Conservation (phyloP, 2,329 filamentous ascomycete species). For the Diaporthe batatas region DNA sequence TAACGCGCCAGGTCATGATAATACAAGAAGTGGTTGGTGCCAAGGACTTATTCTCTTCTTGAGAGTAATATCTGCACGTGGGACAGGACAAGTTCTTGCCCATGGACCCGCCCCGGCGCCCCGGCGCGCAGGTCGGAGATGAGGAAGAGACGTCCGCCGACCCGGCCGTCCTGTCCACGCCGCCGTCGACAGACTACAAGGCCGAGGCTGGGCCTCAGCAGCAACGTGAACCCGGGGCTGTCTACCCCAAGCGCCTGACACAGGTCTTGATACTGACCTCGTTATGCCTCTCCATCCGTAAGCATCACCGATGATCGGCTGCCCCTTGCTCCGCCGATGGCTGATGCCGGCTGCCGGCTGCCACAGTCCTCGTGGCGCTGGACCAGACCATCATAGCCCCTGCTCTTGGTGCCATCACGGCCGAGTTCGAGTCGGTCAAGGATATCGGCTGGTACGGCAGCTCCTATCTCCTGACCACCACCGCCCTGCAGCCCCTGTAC, state of each 20-base stretch:
- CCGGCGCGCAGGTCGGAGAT: not conserved
- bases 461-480: conserved; percentile 62
- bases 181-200: not conserved
- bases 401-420: conserved; percentile 65
- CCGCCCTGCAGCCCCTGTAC: conserved; percentile 64
- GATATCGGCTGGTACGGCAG: conserved; percentile 68
- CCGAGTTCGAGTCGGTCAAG: conserved; percentile 57
- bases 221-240: conserved; percentile 41
- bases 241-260: conserved; percentile 57
- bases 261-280: conserved; percentile 58
- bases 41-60: no score
- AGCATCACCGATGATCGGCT: not conserved
- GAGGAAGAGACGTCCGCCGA: not conserved
- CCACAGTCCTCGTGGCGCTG: conserved; percentile 61
- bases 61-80: no score
- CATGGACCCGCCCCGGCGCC: conserved; percentile 1
- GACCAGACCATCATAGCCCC: conserved; percentile 67
- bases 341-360: not conserved
- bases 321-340: not conserved
- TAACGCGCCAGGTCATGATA: not conserved
- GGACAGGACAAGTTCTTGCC: not conserved
- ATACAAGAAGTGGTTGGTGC: not conserved
- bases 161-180: not conserved
- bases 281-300: conserved; percentile 57
- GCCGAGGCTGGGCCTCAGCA: conserved; percentile 13